These are phyloP conservation scores for Calonectria leucothoes DNA, from an alignment of 2,329 filamentous ascomycete genomes.

Conservation along the genomic window DNA sequence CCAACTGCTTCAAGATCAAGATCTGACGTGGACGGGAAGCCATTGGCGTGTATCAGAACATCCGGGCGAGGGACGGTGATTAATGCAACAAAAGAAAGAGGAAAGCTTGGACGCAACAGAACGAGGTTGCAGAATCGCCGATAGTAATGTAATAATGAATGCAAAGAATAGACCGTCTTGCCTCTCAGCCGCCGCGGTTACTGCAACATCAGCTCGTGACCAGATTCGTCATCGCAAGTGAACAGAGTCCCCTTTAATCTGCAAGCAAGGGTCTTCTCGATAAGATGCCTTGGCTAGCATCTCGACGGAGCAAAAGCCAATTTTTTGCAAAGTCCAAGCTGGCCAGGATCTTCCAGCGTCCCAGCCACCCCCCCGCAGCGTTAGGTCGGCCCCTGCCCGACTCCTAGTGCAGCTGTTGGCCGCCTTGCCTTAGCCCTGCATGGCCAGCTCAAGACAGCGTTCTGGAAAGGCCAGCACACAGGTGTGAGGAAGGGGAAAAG, in stretches of 20 bases:
- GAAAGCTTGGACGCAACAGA: background rate
- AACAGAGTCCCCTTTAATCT: conserved; percentile 14
- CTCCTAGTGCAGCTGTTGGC: background rate
- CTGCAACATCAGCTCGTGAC: background rate
- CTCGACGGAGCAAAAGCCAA: background rate
- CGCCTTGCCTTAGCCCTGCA: conserved; percentile 12
- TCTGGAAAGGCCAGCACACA: background rate
- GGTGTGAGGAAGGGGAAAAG: background rate
- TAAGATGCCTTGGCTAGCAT: background rate
- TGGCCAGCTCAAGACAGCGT: conserved; percentile 16
- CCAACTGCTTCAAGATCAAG: conserved; percentile 70
- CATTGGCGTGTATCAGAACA: background rate
- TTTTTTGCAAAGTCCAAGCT: background rate
- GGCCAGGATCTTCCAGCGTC: background rate
- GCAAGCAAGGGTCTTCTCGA: background rate
- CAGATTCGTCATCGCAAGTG: background rate
- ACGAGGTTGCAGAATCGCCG: background rate
- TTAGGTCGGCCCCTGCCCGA: background rate
- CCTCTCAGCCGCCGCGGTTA: background rate
- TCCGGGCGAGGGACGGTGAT: background rate
- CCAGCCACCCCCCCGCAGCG: background rate
- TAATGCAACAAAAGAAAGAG: background rate
- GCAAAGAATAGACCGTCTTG: background rate
- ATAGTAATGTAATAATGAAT: conserved; percentile 15
- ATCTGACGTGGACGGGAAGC: background rate